A percentile compares a stretch with the other conserved stretches of the same genome.
Conservation (phyloP, 2,329 filamentous ascomycete genomes). For the Gnomoniopsis sp. region DNA sequence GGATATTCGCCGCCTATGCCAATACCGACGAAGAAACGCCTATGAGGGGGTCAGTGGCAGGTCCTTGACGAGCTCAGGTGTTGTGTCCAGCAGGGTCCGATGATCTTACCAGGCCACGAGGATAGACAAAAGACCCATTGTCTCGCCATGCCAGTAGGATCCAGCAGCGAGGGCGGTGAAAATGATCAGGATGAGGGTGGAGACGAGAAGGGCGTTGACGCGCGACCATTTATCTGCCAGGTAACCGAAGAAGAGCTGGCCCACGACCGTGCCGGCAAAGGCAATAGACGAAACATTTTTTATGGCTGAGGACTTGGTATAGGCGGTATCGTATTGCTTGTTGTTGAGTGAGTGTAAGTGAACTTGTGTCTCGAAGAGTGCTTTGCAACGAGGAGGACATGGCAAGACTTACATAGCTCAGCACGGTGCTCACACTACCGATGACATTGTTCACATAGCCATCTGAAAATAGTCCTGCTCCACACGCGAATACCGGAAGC, state of each 20-base stretch:
- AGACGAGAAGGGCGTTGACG: conserved; percentile 75
- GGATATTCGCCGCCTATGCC: conserved; percentile 81
- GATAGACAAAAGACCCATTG: conserved; percentile 42
- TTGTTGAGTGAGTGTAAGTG: conserved; percentile 46
- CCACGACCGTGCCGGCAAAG: conserved; percentile 82
- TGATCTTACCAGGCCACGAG: conserved; percentile 9
- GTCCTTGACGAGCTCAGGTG: too few species aligned
- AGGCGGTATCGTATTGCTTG: conserved; percentile 65
- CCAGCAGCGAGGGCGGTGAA: conserved; percentile 79
- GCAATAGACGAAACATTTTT: conserved; percentile 75
- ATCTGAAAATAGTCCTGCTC: conserved; percentile 85
- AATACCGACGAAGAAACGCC: conserved; percentile 76
- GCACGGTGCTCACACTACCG: neutral
- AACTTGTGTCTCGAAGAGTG: too few species aligned
- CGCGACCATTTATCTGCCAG: conserved; percentile 81
- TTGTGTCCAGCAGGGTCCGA: neutral
- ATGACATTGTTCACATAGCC: conserved; percentile 83
- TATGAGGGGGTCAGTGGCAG: conserved; percentile 50
- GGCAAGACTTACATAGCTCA: neutral
- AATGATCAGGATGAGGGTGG: conserved; percentile 78
- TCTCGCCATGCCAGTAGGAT: conserved; percentile 69
- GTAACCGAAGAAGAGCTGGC: conserved; percentile 77
- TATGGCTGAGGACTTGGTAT: conserved; percentile 64
- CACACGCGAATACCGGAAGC: conserved; percentile 79
- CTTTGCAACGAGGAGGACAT: neutral